Base-by-base conservation (phyloP, 495 filamentous ascomycete species). In the Letharia columbiana region DNA sequence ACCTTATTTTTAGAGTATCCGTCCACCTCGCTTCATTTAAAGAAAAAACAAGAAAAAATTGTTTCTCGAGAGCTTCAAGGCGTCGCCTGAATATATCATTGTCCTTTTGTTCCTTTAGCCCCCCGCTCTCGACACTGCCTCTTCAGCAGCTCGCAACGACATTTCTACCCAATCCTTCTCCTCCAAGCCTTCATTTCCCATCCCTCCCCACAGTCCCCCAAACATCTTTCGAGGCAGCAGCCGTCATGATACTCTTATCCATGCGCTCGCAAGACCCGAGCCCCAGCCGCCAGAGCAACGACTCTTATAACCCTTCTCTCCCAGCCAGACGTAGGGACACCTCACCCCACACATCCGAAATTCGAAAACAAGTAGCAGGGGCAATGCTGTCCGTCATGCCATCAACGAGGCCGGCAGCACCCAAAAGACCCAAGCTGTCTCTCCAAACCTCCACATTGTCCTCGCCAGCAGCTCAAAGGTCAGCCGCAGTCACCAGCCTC, bases 381-480 rank as follows among this genome's bases (percentile, higher is more conserved):
- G 62, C 71, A 23, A 69, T 72, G 64, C 58, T 72, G 9, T 71
- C 71, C 45, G 57, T 66, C 18, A 69, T 69, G 54, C 67, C 71
- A 44, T 39, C 76, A 70, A 49, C 78, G 73, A 59, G 62, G 68
- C 72, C 75, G 72, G 74, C 66, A 62, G 74, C 78, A 67, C 80
- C 78, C 35, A 86, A 84, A 74, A 80, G 87, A 75, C 91, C 91
- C 3, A 89, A 89, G 77, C 81, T 96, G 69, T 89, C 88, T 63
- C 83, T 96, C 45, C 89, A 95, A 77, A 96, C 91, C 60, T 67
- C 79, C 2, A 76, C 77, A 13, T 73, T 83, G 1, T 77, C 80
- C 35, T 73, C 75, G 18, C 78, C 81, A n/a, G 83, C 82, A 63
- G 82, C 84, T 69, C 59, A 62, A 13, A 80, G 75, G 37, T 83